Percentiles rank a stretch among this genome's conserved stretches.
Conservation (phyloP, 352 stramenopile species). For the Phytopythium sindhum region DNA sequence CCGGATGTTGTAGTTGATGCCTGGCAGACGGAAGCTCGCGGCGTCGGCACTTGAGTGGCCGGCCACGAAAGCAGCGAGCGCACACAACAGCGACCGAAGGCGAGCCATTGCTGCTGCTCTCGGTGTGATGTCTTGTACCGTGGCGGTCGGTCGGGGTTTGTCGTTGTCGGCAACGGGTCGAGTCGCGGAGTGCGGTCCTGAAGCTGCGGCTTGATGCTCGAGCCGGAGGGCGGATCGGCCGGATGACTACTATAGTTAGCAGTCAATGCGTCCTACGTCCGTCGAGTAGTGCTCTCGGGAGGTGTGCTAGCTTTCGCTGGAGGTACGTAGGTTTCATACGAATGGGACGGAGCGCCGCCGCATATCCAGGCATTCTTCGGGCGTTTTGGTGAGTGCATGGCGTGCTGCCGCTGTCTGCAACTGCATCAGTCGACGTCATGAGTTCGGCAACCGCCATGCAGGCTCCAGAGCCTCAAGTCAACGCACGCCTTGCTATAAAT, state of each 20-base stretch:
- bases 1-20: slow-evolving; percentile 74
- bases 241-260: background rate
- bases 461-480: too few species aligned
- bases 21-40: slow-evolving; percentile 37
- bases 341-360: background rate
- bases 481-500: background rate
- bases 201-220: background rate
- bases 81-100: background rate
- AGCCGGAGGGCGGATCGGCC: background rate
- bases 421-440: background rate
- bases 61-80: slow-evolving; percentile 4
- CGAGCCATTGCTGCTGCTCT: background rate
- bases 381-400: background rate
- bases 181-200: background rate
- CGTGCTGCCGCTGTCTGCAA: background rate
- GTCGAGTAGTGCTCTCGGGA: background rate
- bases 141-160: background rate
- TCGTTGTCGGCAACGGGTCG: background rate
- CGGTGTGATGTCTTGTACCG: background rate
- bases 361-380: background rate
- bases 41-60: background rate
- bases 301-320: too few species aligned
- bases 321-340: background rate
- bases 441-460: background rate
- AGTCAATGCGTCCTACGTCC: background rate